Percentiles rank a stretch among this genome's conserved stretches.
These are phyloP conservation scores for Phanerodontia chrysosporium DNA, from an alignment of 768 basidiomycete genomes.

Conservation along the genomic window DNA sequence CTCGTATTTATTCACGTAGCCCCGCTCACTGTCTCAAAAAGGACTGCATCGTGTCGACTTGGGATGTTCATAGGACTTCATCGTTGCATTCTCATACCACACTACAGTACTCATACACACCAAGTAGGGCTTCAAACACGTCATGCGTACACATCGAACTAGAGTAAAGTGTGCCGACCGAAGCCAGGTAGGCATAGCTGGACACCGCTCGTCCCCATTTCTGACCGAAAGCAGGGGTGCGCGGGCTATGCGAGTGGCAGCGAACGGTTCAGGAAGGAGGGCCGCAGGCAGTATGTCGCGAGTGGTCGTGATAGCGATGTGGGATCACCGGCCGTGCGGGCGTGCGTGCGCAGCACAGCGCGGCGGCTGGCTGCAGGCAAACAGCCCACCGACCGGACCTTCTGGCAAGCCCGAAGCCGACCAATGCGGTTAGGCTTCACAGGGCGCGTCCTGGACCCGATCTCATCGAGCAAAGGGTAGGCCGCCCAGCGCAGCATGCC, in stretches of 20 bases:
- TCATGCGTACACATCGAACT: not conserved
- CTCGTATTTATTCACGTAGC: not conserved
- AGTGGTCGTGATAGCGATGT: constrained; percentile 7
- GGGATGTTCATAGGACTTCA: not conserved
- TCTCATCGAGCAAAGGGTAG: not conserved
- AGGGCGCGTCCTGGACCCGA: not conserved
- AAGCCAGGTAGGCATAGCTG: not conserved
- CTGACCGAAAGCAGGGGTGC: not conserved
- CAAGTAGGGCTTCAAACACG: not conserved
- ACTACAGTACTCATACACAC: constrained; percentile 2
- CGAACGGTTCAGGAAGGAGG: not conserved
- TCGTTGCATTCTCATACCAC: not conserved
- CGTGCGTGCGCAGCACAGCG: not conserved
- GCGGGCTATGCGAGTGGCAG: not conserved
- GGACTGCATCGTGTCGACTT: not conserved
- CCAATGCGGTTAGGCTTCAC: not conserved
- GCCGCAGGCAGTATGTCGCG: not conserved
- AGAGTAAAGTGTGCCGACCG: not conserved
- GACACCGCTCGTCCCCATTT: not conserved
- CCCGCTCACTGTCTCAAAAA: not conserved
- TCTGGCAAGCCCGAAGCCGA: not conserved
- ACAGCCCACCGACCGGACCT: not conserved
- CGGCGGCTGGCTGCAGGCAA: not conserved
- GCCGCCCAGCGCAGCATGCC: not conserved
- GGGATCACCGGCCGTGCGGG: not conserved